phyloP scores from a whole-genome alignment of 2,329 filamentous ascomycete species.

The Pezizomycotina sp. region DNA sequence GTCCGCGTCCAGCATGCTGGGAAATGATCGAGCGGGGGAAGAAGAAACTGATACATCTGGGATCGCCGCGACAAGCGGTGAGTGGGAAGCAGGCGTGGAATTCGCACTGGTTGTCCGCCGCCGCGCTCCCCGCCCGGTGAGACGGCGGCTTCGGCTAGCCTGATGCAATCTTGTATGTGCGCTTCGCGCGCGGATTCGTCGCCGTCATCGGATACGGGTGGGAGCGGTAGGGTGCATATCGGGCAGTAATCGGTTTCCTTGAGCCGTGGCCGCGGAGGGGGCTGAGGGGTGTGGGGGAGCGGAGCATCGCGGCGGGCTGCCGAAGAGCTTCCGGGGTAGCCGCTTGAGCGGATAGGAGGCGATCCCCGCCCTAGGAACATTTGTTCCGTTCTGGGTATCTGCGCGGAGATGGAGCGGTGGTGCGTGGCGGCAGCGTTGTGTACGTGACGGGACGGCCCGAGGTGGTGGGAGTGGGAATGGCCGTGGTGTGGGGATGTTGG shows the following conservation, averaged over 20 bases:
- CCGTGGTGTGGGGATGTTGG: too few species aligned
- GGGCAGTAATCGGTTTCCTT: constrained; percentile 25
- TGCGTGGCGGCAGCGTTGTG: too few species aligned
- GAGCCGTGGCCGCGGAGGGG: constrained; percentile 17
- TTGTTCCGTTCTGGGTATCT: too few species aligned
- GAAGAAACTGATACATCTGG: constrained; percentile 4
- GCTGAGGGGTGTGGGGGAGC: constrained; percentile 12
- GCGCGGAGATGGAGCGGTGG: too few species aligned
- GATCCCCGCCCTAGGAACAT: too few species aligned
- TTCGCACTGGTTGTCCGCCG: too few species aligned
- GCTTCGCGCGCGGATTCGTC: constrained; percentile 31
- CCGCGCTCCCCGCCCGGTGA: constrained; percentile 21
- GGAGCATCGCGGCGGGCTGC: too few species aligned
- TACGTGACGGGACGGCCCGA: too few species aligned
- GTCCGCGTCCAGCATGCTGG: too few species aligned
- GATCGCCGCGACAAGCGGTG: constrained; percentile 7
- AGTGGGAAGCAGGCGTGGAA: constrained; percentile 25
- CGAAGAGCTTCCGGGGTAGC: too few species aligned
- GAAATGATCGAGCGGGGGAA: constrained; percentile 7
- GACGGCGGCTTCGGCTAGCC: constrained; percentile 13
- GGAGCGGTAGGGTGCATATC: constrained; percentile 22
- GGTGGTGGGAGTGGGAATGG: too few species aligned
- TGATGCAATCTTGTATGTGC: constrained; percentile 33
- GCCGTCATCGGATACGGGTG: constrained; percentile 21
- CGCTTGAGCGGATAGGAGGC: too few species aligned